phyloP scores from a whole-genome alignment of 768 basidiomycete genomes.

The Boletus subparvulus region DNA sequence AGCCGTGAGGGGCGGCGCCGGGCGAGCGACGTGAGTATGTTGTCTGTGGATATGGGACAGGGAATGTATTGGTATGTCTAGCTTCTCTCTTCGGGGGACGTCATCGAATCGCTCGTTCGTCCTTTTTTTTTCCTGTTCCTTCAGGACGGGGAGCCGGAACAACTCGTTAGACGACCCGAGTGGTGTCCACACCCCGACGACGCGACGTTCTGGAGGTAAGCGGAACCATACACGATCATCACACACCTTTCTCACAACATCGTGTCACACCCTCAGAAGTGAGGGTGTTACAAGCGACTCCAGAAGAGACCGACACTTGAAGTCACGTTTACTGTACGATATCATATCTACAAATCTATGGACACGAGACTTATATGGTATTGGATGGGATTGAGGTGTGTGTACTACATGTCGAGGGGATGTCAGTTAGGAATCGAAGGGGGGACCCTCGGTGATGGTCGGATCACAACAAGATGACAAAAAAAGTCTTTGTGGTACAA shows the following conservation, averaged over 20 bases:
- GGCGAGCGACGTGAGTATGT: not conserved
- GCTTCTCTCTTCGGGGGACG: too few species aligned
- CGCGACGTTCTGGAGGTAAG: not conserved
- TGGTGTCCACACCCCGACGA: not conserved
- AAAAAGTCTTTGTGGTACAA: too few species aligned
- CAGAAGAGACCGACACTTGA: conserved; percentile 38
- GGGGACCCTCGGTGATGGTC: too few species aligned
- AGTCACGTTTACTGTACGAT: not conserved
- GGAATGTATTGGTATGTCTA: not conserved
- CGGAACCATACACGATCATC: not conserved
- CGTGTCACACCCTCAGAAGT: conserved; percentile 12
- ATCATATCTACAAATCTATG: not conserved
- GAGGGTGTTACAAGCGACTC: conserved; percentile 48
- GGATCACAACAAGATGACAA: too few species aligned
- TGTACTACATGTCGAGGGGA: too few species aligned
- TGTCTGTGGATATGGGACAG: conserved; percentile 1
- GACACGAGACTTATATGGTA: not conserved
- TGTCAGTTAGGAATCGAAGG: too few species aligned
- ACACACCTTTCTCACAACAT: not conserved
- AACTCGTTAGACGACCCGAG: not conserved
- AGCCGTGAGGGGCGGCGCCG: not conserved
- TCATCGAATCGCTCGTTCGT: not conserved
- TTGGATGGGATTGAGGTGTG: too few species aligned
- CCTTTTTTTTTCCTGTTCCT: not conserved
- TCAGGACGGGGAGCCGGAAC: not conserved